Base-by-base conservation (phyloP, 345 rosid genomes). In the Trapa bicornis region DNA sequence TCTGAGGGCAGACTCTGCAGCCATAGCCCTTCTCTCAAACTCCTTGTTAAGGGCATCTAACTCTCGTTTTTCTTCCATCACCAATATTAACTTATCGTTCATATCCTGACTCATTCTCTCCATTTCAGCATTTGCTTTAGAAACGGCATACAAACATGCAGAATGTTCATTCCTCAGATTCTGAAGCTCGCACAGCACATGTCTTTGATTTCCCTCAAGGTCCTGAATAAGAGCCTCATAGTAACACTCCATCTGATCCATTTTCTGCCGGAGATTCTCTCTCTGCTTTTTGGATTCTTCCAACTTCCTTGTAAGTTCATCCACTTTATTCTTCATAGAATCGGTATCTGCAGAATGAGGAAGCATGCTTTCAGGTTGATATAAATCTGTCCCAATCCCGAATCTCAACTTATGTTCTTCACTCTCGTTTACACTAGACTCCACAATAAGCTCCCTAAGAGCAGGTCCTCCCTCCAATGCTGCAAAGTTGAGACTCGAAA, bases 231-330 rank as follows among this genome's bases (percentile, higher is more conserved):
- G 84, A 45, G 92, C 87, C 82, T 94, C 99, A 64, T 94, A 94
- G 75, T 94, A 91, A 74, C 97, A 88, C 76, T 94, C 99, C 99
- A 94, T 94, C 87, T 94, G 89, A 71, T 81, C 91, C 96, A 91
- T 91, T 85, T 94, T 94, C 83, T 85, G 88, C 47, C 87, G 79
- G 72, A 94, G 92, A 82, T 83, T 85, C 75, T 83, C 95, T 68
- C 79, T 79, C 81, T 91, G 96, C 72, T 86, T 79, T 81, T 91
- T 91, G 65, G 97, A 86, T 69, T 86, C 96, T 68, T 89, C 96
- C 82, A 94, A 77, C 71, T 87, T 97, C 67, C 86, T 82, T 72
- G 89, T 52, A 78, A 94, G 97, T 83, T 94, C 96, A 74, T 86
- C 81, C 54, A 89, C 79, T 77, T 88, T 91, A 42, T 79, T 84